These are phyloP conservation scores for Trichosporon sp. DNA, from an alignment of 1,284 basidiomycete genomes.

Conservation along the genomic window DNA sequence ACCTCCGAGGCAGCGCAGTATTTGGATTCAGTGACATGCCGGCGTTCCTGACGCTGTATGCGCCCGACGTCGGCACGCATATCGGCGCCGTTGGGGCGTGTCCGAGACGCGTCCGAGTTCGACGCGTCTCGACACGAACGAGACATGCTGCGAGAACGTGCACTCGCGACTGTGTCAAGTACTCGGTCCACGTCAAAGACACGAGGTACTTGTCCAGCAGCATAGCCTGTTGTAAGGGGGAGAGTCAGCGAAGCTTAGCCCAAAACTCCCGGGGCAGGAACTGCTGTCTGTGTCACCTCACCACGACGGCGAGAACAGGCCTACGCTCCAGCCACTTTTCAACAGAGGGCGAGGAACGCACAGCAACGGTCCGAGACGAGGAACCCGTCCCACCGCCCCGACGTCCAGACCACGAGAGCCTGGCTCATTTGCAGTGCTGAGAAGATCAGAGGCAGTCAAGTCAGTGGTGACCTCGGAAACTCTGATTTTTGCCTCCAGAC, in stretches of 20 bases:
- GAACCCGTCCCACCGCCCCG: neutral
- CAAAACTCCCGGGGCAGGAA: slow-evolving; percentile 1
- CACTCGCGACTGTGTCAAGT: no score
- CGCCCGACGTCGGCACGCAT: no score
- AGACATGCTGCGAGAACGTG: no score
- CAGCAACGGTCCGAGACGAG: neutral
- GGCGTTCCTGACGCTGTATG: no score
- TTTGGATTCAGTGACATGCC: neutral
- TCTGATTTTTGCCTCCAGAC: neutral
- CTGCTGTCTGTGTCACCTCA: no score
- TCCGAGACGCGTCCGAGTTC: neutral
- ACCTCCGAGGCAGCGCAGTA: neutral
- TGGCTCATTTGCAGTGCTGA: no score
- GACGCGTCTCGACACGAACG: neutral
- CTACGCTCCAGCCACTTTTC: no score
- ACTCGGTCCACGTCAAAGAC: no score
- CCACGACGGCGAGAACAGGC: no score
- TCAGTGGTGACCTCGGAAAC: neutral
- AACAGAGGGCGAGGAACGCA: neutral
- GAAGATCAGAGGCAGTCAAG: neutral
- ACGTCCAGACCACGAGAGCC: neutral
- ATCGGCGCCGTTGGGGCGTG: no score
- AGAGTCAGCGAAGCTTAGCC: neutral
- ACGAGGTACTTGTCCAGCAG: no score
- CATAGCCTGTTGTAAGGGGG: neutral